Base-by-base conservation (phyloP, 768 basidiomycete genomes). In the Roridomyces roridus region DNA sequence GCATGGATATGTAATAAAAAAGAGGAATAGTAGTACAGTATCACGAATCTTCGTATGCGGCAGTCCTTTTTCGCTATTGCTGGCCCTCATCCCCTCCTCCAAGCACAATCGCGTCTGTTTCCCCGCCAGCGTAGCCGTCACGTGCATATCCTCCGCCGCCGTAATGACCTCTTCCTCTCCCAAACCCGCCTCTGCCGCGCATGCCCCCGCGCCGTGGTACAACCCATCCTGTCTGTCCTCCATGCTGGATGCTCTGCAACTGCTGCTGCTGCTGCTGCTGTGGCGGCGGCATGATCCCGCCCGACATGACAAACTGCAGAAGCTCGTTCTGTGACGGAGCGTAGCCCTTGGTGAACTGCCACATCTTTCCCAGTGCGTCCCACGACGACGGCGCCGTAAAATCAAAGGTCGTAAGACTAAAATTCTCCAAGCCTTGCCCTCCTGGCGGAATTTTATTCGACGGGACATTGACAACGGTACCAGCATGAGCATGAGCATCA, bases 281-380 rank as follows among this genome's bases (percentile, higher is more conserved):
- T 37, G 59, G 45, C 23, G 42, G 53, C 23, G 60, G 26, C 48
- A 62, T 65, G 39, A 65, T 54, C 34, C 63, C 60, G 46, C 67
- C 60, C 20, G 79, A 55, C 78, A 89, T 79, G 59, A 90, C 79
- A 68, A 87, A 89, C 70, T 85, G 81, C 86, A 91, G 86, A 63
- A 93, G 81, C 66, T 92, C 81, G 65, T 91, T 87, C 65, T 87
- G 86, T 53, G 88, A 81, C 25, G 92, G 92, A 62, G 77, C 45
- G 65, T 82, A 80, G 37, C 90, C 88, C 70, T 89, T 73, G 48
- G 89, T 87, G 52, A 79, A 77, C 68, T 80, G 73, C 90, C 89
- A 94, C 78, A 91, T 85, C 68, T 84, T 85, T 69, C 88, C 89
- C 56, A 95, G 82, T 53, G 83, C 81, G 76, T 88, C 85, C 93